Conservation (phyloP, 1,284 basidiomycete genomes). For the Mycena sp. region DNA sequence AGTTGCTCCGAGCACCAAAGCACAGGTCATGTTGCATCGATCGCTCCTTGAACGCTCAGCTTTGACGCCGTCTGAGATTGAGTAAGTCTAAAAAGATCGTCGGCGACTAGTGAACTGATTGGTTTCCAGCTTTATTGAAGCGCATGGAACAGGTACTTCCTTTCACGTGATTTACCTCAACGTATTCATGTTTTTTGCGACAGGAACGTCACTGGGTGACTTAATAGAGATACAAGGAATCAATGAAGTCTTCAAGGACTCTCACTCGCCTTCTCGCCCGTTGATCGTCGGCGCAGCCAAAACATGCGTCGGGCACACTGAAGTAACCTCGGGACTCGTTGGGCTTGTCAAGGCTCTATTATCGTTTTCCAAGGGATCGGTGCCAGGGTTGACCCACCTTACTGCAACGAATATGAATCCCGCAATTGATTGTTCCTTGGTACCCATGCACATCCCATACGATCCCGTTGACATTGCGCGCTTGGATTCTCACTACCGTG, state of each 20-base stretch:
- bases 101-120: neutral
- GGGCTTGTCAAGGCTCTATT: slow-evolving; percentile 43
- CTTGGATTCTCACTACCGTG: slow-evolving; percentile 35
- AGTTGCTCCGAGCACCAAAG: slow-evolving; percentile 46
- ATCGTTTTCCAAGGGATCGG: slow-evolving; percentile 37
- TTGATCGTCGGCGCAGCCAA: slow-evolving; percentile 47
- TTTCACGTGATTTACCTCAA: neutral
- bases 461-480: slow-evolving; percentile 28
- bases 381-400: slow-evolving; percentile 47
- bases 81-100: slow-evolving; percentile 36
- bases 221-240: slow-evolving; percentile 49
- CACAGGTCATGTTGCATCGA: slow-evolving; percentile 44
- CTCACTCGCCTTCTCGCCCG: slow-evolving; percentile 37
- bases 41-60: slow-evolving; percentile 40
- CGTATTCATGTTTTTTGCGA: neutral
- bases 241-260: slow-evolving; percentile 45
- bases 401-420: slow-evolving; percentile 43
- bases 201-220: slow-evolving; percentile 48
- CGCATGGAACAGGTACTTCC: slow-evolving; percentile 46
- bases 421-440: slow-evolving; percentile 39
- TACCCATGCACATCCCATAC: slow-evolving; percentile 45
- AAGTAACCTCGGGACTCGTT: slow-evolving; percentile 45
- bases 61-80: slow-evolving; percentile 42
- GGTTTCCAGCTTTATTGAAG: slow-evolving; percentile 44
- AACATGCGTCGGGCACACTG: slow-evolving; percentile 46